Evolutionary conservation across 257 asterid genomes (phyloP).

Genomic region (Solanum habrochaites): DNA sequence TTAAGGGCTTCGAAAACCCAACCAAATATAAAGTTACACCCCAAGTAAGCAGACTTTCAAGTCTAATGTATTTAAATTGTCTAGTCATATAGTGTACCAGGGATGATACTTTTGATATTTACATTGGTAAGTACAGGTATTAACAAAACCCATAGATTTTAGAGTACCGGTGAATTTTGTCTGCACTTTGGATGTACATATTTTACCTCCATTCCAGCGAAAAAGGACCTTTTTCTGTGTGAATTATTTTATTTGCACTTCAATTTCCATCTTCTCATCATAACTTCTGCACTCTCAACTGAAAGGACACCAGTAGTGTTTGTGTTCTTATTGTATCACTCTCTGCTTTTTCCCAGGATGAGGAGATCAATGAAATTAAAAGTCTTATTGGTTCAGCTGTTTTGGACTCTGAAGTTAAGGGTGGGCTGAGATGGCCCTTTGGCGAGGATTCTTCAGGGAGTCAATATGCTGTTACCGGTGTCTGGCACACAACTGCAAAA

Average conservation of each 20-base stretch:
- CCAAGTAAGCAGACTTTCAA: not conserved
- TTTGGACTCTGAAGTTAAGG: conserved; percentile 31
- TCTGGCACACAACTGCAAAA: conserved; percentile 29
- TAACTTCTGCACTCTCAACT: not conserved
- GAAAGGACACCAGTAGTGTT: not conserved
- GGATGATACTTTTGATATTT: too few species aligned
- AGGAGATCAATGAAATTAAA: conserved; percentile 17
- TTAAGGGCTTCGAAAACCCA: not conserved
- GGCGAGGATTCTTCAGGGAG: conserved; percentile 28
- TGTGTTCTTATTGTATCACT: not conserved
- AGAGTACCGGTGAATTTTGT: not conserved
- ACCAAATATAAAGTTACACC: not conserved
- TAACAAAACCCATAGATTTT: not conserved
- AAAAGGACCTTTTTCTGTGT: not conserved
- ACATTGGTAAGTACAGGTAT: too few species aligned
- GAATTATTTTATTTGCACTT: not conserved
- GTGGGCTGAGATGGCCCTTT: conserved; percentile 40
- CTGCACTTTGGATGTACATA: not conserved
- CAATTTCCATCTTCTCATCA: not conserved
- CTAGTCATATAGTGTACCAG: not conserved
- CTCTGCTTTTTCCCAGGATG: conserved; percentile 19
- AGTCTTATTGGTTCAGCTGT: conserved; percentile 26
- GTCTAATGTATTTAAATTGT: too few species aligned
- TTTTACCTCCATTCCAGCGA: not conserved
- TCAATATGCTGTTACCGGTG: conserved; percentile 17